Conservation (phyloP, 331 rosid species). For the Quercus phellos region DNA sequence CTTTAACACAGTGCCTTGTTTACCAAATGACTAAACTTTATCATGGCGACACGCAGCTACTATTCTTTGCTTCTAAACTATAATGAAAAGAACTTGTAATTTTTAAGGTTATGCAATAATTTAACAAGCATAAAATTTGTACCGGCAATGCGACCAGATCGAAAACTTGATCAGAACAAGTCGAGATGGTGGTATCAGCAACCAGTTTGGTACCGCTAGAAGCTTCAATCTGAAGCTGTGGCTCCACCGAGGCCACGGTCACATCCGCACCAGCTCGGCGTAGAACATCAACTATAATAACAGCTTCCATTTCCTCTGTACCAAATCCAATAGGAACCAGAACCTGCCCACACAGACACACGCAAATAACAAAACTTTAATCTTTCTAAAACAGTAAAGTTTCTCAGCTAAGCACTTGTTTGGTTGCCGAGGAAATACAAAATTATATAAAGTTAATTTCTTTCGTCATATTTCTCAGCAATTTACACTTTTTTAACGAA, state of each 20-base stretch:
- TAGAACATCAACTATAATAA: constrained; percentile 67
- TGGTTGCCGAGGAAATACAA: background rate
- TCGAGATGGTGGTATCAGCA: constrained; percentile 61
- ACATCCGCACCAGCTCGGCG: constrained; percentile 94
- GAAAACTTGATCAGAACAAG: constrained; percentile 60
- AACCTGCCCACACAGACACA: constrained; percentile 36
- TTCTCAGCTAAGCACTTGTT: background rate
- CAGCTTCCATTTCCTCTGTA: constrained; percentile 96
- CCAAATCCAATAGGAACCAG: constrained; percentile 86
- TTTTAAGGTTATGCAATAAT: background rate
- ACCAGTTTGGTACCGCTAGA: constrained; percentile 68
- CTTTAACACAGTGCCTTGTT: background rate
- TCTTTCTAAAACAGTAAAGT: background rate
- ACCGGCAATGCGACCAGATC: constrained; percentile 92
- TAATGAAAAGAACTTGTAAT: background rate
- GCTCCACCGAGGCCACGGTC: constrained; percentile 88
- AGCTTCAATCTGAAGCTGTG: constrained; percentile 68
- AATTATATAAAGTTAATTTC: background rate
- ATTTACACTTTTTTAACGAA: background rate
- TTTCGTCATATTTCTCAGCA: background rate
- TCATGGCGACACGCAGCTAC: background rate
- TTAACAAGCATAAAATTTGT: background rate
- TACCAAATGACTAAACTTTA: background rate
- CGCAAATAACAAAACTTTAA: background rate
- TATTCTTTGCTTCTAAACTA: background rate